These are phyloP conservation scores for Dothideomycetes sp. DNA, from an alignment of 2,329 filamentous ascomycete genomes.

Conservation along the genomic window DNA sequence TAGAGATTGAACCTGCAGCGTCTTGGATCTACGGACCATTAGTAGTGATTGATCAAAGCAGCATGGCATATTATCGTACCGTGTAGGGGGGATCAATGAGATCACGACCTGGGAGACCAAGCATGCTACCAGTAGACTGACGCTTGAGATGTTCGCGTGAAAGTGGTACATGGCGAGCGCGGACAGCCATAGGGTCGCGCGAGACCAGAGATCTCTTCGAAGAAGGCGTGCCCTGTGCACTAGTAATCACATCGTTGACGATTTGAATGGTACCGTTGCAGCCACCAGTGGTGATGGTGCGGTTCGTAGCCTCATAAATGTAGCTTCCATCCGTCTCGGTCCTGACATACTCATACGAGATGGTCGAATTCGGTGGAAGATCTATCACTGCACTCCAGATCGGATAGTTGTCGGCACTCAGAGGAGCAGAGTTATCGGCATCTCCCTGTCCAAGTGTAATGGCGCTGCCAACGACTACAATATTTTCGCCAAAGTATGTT, in stretches of 20 bases:
- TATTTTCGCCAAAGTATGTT: conserved; percentile 25
- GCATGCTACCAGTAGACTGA: conserved; percentile 4
- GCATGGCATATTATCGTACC: background rate
- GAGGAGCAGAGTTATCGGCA: conserved; percentile 16
- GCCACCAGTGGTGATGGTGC: conserved; percentile 19
- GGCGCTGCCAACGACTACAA: conserved; percentile 20
- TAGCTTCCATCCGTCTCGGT: conserved; percentile 20
- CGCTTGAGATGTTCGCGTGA: conserved; percentile 4
- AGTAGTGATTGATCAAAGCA: background rate
- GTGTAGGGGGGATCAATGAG: conserved; percentile 52
- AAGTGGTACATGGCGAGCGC: too few relatives aligned
- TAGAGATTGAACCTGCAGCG: conserved; percentile 30
- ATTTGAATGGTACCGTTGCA: conserved; percentile 17
- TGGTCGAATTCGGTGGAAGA: conserved; percentile 18
- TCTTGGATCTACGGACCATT: background rate
- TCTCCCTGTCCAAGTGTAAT: conserved; percentile 20
- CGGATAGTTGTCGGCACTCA: conserved; percentile 21
- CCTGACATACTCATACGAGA: conserved; percentile 22
- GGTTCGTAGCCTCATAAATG: conserved; percentile 20
- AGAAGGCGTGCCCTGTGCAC: conserved; percentile 10
- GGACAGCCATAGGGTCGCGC: too few relatives aligned
- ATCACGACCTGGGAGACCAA: conserved; percentile 51
- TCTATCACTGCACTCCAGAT: conserved; percentile 23
- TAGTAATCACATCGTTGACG: conserved; percentile 19
- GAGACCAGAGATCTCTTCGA: background rate